Evolutionary conservation across 306 rosid genomes (phyloP).

Genomic region (Cicer arietinum): DNA sequence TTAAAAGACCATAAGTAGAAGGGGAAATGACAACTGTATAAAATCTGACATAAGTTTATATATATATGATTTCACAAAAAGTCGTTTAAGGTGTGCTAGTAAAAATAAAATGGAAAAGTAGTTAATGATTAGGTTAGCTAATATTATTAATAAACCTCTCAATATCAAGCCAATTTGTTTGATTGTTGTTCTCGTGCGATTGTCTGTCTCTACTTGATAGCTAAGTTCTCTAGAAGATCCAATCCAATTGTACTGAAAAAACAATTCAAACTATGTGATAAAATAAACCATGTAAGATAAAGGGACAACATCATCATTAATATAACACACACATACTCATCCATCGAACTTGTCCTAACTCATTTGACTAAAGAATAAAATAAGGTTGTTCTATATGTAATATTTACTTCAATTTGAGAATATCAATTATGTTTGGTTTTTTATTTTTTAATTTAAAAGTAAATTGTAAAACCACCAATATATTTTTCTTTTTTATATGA

Average conservation of each 20-base stretch:
- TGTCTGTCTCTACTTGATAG: background rate
- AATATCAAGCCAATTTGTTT: slow-evolving; percentile 5
- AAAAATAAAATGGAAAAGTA: background rate
- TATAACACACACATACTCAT: slow-evolving; percentile 13
- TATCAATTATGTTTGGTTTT: too few species aligned
- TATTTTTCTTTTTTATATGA: too few species aligned
- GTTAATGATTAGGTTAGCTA: slow-evolving; percentile 25
- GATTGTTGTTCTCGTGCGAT: slow-evolving; percentile 19
- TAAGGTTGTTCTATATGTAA: too few species aligned
- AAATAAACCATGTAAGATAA: background rate
- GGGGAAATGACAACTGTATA: background rate
- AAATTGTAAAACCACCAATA: too few species aligned
- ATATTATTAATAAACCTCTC: background rate
- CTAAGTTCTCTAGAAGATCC: slow-evolving; percentile 8
- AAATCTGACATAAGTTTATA: background rate
- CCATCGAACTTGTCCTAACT: slow-evolving; percentile 35
- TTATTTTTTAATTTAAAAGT: too few species aligned
- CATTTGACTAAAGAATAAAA: slow-evolving; percentile 21
- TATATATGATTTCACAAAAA: background rate
- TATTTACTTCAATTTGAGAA: too few species aligned
- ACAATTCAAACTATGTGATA: background rate
- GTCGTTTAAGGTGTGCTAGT: slow-evolving; percentile 41
- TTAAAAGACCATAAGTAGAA: too few species aligned
- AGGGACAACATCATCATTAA: background rate
- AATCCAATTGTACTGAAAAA: background rate